phyloP scores from a whole-genome alignment of 139 green algal genomes.

The Chloropicon primus region DNA sequence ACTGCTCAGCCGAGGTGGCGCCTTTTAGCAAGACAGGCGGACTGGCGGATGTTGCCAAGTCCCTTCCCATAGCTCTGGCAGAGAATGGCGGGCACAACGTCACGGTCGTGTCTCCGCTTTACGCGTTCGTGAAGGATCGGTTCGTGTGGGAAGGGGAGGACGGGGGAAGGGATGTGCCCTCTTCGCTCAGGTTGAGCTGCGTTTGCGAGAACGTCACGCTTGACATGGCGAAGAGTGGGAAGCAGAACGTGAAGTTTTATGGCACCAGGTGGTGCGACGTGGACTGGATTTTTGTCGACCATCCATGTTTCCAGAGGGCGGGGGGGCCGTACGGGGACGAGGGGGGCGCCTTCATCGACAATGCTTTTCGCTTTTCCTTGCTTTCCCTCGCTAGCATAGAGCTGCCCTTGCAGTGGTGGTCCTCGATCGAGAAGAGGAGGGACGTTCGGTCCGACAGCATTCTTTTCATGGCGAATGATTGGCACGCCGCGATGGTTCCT shows the following conservation, averaged over 20 bases:
- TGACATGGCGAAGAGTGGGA: background rate
- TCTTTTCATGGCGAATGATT: conserved; percentile 47
- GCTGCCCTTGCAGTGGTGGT: background rate
- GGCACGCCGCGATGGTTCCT: conserved; percentile 59
- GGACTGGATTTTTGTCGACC: conserved; percentile 5
- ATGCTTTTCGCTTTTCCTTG: background rate
- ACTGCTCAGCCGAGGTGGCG: background rate
- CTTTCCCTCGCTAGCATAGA: background rate
- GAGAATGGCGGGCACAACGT: background rate
- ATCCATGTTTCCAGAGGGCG: background rate
- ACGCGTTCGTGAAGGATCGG: background rate
- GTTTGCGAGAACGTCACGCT: background rate
- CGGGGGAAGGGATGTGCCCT: too few relatives aligned
- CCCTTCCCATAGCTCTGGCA: background rate
- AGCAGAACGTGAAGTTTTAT: background rate
- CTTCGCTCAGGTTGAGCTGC: background rate
- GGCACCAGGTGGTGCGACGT: background rate
- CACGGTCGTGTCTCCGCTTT: background rate
- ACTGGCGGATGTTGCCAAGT: background rate
- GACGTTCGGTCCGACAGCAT: conserved; percentile 25
- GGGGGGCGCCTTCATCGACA: background rate
- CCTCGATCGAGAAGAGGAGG: background rate
- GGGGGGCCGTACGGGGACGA: background rate
- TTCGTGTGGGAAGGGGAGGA: too few relatives aligned
- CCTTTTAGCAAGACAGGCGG: background rate